Percentiles rank a stretch among this genome's conserved stretches.
These are phyloP conservation scores for Lachnellula subtilissima DNA, from an alignment of 2,329 filamentous ascomycete species.

Conservation along the genomic window DNA sequence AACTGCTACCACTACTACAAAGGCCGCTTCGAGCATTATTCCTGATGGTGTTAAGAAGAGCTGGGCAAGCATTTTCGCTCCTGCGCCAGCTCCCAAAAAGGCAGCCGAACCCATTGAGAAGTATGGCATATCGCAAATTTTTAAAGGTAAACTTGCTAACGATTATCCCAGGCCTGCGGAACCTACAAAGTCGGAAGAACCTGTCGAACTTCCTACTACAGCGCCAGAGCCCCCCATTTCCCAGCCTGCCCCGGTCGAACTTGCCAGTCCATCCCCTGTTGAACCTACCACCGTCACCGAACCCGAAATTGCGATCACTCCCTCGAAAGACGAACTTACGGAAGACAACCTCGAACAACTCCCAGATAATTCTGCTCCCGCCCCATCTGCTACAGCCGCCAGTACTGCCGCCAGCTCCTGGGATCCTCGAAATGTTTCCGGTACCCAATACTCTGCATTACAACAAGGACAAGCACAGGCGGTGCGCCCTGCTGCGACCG, in stretches of 20 bases:
- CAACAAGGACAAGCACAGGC: slow-evolving; percentile 53
- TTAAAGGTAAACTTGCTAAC: slow-evolving; percentile 19
- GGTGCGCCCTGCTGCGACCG: slow-evolving; percentile 56
- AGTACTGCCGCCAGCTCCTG: slow-evolving; percentile 86
- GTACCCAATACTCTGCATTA: slow-evolving; percentile 60
- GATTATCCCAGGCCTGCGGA: slow-evolving; percentile 24
- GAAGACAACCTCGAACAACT: slow-evolving; percentile 90
- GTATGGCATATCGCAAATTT: slow-evolving; percentile 18
- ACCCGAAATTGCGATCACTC: slow-evolving; percentile 52
- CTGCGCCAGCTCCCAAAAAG: slow-evolving; percentile 49
- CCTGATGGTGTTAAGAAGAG: slow-evolving; percentile 48
- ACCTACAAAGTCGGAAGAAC: slow-evolving; percentile 39
- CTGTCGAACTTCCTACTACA: slow-evolving; percentile 41
- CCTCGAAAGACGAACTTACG: slow-evolving; percentile 78
- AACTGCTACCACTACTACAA: slow-evolving; percentile 35
- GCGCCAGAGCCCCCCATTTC: slow-evolving; percentile 32
- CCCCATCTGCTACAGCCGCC: slow-evolving; percentile 74
- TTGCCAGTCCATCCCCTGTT: slow-evolving; percentile 25
- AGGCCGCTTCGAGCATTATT: slow-evolving; percentile 33
- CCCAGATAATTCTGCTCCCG: slow-evolving; percentile 72
- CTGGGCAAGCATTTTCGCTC: slow-evolving; percentile 72
- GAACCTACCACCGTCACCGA: slow-evolving; percentile 23
- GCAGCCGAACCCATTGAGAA: slow-evolving; percentile 39
- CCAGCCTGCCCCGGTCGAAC: slow-evolving; percentile 37
- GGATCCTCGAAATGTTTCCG: slow-evolving; percentile 61